These are phyloP conservation scores for Colletotrichum lentis DNA, from an alignment of 2,329 filamentous ascomycete genomes.

Conservation along the genomic window DNA sequence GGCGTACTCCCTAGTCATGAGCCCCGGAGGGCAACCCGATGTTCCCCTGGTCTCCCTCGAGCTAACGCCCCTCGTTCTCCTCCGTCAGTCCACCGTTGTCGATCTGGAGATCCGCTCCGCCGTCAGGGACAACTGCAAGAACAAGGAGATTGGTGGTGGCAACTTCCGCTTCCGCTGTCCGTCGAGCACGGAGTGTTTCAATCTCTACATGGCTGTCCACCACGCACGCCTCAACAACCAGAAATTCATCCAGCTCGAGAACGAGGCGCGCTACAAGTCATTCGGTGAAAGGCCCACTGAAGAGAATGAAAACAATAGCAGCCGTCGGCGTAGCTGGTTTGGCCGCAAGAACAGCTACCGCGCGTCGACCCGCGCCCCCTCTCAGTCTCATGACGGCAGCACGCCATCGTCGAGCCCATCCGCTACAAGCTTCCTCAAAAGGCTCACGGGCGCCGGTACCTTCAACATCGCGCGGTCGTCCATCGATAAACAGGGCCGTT, in stretches of 20 bases:
- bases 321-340: constrained; percentile 64
- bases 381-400: constrained; percentile 75
- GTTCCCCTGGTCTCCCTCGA: constrained; percentile 74
- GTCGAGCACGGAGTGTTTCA: constrained; percentile 78
- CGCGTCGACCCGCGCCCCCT: constrained; percentile 67
- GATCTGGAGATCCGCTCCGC: constrained; percentile 95
- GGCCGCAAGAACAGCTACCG: constrained; percentile 72
- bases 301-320: constrained; percentile 58
- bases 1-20: constrained; percentile 57
- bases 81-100: constrained; percentile 88
- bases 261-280: constrained; percentile 74
- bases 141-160: constrained; percentile 70
- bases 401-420: constrained; percentile 68
- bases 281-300: constrained; percentile 68
- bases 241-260: constrained; percentile 77
- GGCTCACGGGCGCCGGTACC: constrained; percentile 73
- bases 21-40: constrained; percentile 39
- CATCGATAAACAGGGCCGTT: constrained; percentile 63
- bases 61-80: constrained; percentile 88
- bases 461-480: constrained; percentile 88
- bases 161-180: constrained; percentile 92
- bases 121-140: constrained; percentile 74
- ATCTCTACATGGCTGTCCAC: constrained; percentile 87
- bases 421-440: constrained; percentile 78
- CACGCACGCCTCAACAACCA: constrained; percentile 90